A percentile compares a stretch with the other conserved stretches of the same genome.
Evolutionary conservation across 139 green algal genomes (phyloP).

Genomic region (Raphidocelis subcapitata): DNA sequence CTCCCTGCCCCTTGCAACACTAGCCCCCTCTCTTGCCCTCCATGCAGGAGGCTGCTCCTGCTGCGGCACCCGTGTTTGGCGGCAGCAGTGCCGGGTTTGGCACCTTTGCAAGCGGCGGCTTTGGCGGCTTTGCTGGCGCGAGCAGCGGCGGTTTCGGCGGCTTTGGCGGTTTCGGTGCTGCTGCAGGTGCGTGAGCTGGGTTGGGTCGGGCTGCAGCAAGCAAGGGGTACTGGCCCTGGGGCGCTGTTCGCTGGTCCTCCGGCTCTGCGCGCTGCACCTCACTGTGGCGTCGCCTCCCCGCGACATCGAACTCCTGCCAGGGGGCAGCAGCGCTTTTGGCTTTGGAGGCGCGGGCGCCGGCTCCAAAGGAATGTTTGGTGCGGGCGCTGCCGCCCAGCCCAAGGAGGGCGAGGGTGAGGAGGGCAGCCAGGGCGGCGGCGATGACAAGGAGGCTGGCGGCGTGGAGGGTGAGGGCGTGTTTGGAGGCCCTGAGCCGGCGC

Average conservation of each 20-base stretch:
- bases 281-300: neutral
- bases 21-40: neutral
- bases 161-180: neutral
- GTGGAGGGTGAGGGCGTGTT: slow-evolving; percentile 19
- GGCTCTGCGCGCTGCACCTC: neutral
- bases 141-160: slow-evolving; percentile 9
- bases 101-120: slow-evolving; percentile 1
- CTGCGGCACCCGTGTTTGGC: slow-evolving; percentile 30
- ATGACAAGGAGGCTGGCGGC: neutral
- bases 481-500: slow-evolving; percentile 3
- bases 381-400: neutral
- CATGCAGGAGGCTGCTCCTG: slow-evolving; percentile 1
- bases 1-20: too few relatives aligned
- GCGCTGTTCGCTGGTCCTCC: neutral
- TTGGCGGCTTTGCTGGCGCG: slow-evolving; percentile 18
- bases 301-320: neutral
- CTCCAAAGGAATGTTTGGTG: slow-evolving; percentile 27
- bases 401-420: neutral
- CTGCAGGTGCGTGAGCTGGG: slow-evolving; percentile 7
- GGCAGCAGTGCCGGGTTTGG: neutral
- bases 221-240: slow-evolving; percentile 3
- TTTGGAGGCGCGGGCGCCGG: slow-evolving; percentile 15
- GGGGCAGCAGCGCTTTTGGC: slow-evolving; percentile 34
- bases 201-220: slow-evolving; percentile 19
- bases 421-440: neutral